Evolutionary conservation across 2,329 filamentous ascomycete species (phyloP), one percentile per base, ranked within the genome.

Genomic region (Alternaria consortialis): DNA sequence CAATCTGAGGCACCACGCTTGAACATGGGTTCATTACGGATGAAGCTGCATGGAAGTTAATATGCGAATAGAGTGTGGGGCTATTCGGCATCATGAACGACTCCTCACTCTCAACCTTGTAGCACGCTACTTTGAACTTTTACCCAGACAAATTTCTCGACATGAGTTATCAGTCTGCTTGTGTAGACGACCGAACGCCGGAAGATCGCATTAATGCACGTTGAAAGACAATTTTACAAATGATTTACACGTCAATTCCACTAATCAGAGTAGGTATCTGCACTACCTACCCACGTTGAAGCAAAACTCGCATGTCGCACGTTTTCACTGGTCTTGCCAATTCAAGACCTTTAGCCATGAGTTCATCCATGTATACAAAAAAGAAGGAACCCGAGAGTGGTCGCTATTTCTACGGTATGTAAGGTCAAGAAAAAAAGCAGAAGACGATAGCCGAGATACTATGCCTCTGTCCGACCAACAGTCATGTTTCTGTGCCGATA

Each of bases 51-150:
- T 53, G 7, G 6, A 31, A 3, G 13, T 51, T 44, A 50, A 59
- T 59, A 11, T 62, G 27, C 25, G 13, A 7, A 42, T 56, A 62
- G 50, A 53, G 51, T 59, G 56, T 56, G 56, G 60, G 51, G 56
- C 44, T 11, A 8, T 7, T 34, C 52, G 42, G 55, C 48, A 52
- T 34, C 46, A 3, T 52, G 13, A 20, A 57, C 29, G 7, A 11
- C 17, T 5, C 4, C n/a, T 8, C 11, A 2, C 29, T 13, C 1
- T 4, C 37, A 34, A 23, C 23, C n/a, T 25, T 23, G 1, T 12
- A 52, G 15, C 23, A 11, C n/a, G n/a, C 34, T 23, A 40, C 9
- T 11, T 7, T 8, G 44, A 7, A 20, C 23, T 1, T 4, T 0
- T 4, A 7, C 11, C 13, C 11, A 13, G 7, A 27, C n/a, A 11